These are phyloP conservation scores for Termitomyces sp. DNA, from an alignment of 1,284 basidiomycete species.

Conservation along the genomic window DNA sequence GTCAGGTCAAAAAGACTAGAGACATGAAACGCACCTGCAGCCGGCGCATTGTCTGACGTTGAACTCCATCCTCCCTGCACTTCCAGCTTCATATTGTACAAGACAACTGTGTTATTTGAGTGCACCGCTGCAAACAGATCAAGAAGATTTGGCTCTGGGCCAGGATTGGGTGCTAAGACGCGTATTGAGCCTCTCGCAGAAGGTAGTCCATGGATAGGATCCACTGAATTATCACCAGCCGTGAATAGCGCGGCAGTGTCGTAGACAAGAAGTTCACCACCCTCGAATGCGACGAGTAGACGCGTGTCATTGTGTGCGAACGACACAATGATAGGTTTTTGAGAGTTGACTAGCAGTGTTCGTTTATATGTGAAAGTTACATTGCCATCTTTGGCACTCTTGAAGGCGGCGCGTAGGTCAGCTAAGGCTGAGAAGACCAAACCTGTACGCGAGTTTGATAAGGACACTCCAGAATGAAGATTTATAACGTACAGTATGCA, in stretches of 20 bases:
- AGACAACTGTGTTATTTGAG: slow-evolving; percentile 47
- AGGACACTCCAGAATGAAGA: neutral
- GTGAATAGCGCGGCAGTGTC: slow-evolving; percentile 49
- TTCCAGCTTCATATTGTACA: slow-evolving; percentile 52
- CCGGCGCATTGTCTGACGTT: slow-evolving; percentile 47
- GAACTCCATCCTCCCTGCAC: slow-evolving; percentile 61
- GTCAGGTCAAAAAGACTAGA: neutral
- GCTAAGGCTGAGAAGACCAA: slow-evolving; percentile 53
- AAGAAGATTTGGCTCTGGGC: slow-evolving; percentile 43
- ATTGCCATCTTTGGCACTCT: slow-evolving; percentile 35
- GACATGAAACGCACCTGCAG: slow-evolving; percentile 43
- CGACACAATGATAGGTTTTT: slow-evolving; percentile 45
- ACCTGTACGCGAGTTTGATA: slow-evolving; percentile 31
- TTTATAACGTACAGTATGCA: slow-evolving; percentile 32
- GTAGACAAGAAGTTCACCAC: slow-evolving; percentile 56
- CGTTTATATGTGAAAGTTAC: slow-evolving; percentile 44
- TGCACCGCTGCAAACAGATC: slow-evolving; percentile 60
- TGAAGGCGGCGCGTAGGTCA: slow-evolving; percentile 49
- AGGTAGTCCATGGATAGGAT: slow-evolving; percentile 46
- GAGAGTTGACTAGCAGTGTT: slow-evolving; percentile 38
- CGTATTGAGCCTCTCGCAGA: slow-evolving; percentile 40
- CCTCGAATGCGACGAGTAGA: slow-evolving; percentile 52
- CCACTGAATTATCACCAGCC: slow-evolving; percentile 34
- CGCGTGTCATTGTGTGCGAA: slow-evolving; percentile 57
- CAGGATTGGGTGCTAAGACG: slow-evolving; percentile 64